Conservation (phyloP, 768 basidiomycete species). For the Strobilomyces echinocephalus region DNA sequence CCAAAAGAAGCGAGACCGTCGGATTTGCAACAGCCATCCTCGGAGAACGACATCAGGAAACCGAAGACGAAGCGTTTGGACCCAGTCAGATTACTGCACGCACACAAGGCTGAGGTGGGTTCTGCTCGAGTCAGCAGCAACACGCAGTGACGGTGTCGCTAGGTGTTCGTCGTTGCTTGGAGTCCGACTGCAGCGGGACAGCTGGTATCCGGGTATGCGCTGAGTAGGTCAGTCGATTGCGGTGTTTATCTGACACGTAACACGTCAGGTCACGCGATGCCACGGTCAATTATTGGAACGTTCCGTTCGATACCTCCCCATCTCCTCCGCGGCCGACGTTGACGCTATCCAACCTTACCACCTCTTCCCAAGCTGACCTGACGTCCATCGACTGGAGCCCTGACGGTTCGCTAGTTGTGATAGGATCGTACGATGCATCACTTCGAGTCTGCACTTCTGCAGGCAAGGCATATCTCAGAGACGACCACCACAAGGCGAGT, state of each 20-base stretch:
- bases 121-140: slow-evolving; percentile 13
- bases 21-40: slow-evolving; percentile 18
- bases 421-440: slow-evolving; percentile 72
- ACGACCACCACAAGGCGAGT: slow-evolving; percentile 62
- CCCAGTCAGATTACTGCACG: slow-evolving; percentile 42
- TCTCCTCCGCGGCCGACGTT: slow-evolving; percentile 33
- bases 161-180: slow-evolving; percentile 83
- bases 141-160: slow-evolving; percentile 2
- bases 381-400: slow-evolving; percentile 76
- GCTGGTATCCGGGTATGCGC: slow-evolving; percentile 69
- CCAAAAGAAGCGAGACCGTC: slow-evolving; percentile 20
- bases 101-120: slow-evolving; percentile 59
- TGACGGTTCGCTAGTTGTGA: slow-evolving; percentile 68
- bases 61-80: slow-evolving; percentile 36
- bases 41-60: slow-evolving; percentile 28
- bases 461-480: slow-evolving; percentile 61
- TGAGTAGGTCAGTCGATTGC: neutral
- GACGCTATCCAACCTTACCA: slow-evolving; percentile 47
- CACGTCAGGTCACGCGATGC: slow-evolving; percentile 67
- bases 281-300: slow-evolving; percentile 67
- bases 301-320: slow-evolving; percentile 37
- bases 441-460: slow-evolving; percentile 61
- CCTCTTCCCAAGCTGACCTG: slow-evolving; percentile 52
- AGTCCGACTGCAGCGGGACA: slow-evolving; percentile 57
- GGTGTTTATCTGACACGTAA: slow-evolving; percentile 3